Evolutionary conservation across 2,329 filamentous ascomycete species (phyloP).

Genomic region (Parastagonospora nodorum): DNA sequence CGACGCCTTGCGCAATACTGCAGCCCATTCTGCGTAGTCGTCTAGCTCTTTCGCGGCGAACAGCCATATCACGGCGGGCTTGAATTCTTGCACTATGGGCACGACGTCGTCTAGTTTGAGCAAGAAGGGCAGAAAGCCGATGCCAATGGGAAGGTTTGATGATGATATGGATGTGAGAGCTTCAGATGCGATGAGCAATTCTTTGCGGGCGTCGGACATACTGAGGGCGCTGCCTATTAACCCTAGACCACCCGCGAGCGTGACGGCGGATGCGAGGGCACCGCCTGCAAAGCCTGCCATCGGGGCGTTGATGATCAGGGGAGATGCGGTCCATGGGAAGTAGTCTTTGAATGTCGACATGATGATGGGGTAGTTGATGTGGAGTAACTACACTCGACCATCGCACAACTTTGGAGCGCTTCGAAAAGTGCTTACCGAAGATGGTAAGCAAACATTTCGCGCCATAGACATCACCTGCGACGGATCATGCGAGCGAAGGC

Average conservation of each 20-base stretch:
- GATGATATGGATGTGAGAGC: conserved; percentile 16
- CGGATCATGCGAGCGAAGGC: too few relatives aligned
- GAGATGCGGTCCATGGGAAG: conserved; percentile 60
- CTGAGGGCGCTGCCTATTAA: conserved; percentile 49
- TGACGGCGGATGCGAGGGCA: conserved; percentile 65
- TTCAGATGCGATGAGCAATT: conserved; percentile 33
- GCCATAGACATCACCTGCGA: too few relatives aligned
- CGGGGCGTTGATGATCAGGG: conserved; percentile 67
- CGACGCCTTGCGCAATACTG: conserved; percentile 39
- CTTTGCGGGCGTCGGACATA: conserved; percentile 33
- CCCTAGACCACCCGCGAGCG: conserved; percentile 55
- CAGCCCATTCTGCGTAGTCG: conserved; percentile 44
- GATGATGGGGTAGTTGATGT: not conserved
- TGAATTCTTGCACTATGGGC: conserved; percentile 58
- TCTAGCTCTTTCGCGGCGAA: conserved; percentile 62
- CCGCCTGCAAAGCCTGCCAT: conserved; percentile 67
- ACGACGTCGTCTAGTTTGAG: conserved; percentile 52
- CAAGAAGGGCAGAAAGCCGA: conserved; percentile 65
- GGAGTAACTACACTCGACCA: not conserved
- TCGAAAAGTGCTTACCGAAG: too few relatives aligned
- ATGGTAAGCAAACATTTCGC: too few relatives aligned
- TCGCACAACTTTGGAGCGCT: too few relatives aligned
- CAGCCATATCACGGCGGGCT: conserved; percentile 68
- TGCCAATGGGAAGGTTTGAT: conserved; percentile 56
- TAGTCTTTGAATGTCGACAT: conserved; percentile 21